Evolutionary conservation across 371 early-diverging fungal species (phyloP), one percentile per base, ranked within the genome.

Genomic region (Mortierella sp.): DNA sequence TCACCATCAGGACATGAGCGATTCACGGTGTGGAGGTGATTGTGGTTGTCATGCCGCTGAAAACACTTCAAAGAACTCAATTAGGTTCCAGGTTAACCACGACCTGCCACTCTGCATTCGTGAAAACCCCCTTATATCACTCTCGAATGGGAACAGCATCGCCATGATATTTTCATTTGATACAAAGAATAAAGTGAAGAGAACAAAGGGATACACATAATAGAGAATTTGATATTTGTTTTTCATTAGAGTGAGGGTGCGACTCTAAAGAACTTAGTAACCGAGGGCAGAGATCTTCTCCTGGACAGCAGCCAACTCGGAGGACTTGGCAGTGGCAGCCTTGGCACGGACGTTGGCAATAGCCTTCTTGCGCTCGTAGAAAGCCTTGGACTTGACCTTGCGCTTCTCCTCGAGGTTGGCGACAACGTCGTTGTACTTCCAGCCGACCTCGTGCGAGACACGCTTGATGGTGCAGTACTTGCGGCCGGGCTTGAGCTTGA

Each of bases 371-470:
- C 95, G 95, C 91, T 97, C 95, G 92, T 97, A 97, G 96, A 92
- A 98, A 83, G 96, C 97, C 86, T 95, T 90, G 91, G 94, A 90
- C 93, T 96, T 95, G 90, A 95, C 97, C 96, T 98, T 99, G 89
- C 99, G 95, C 96, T 98, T 98, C 89, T 95, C 97, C 93, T 99
- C 99, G 80, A 99, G 94, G 90, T 95, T 95, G 90, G 94, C 95
- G 87, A 99, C 96, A 80, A 99, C 96, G 82, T 97, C 98, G 87
- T 96, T 92, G 95, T 99, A 98, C 93, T 99, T 99, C 99, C 99
- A 99, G 89, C 99, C 99, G 89, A 99, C 96, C 93, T 99, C 98
- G 88, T 92, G 90, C 77, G 98, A 94, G 88, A 99, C 93, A 87
- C 99, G 96, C 89, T 97, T 96, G 83, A 99, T 89, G 80, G 96